Base-by-base conservation (phyloP, 2,329 filamentous ascomycete genomes). In the Lecanoromycetidae sp. region DNA sequence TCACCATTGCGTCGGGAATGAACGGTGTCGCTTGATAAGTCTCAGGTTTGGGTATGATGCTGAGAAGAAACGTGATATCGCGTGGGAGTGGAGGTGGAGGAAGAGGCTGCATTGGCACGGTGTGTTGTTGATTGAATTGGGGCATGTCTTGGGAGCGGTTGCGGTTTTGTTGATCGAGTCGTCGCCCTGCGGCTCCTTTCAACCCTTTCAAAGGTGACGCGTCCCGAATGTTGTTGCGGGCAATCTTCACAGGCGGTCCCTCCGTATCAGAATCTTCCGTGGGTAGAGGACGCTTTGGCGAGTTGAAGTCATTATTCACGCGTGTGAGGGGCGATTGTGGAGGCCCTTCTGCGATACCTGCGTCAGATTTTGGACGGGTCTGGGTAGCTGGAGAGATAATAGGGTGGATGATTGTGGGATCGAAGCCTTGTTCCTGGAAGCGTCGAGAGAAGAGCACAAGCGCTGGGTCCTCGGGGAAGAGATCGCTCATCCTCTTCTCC, bases 401-500 rank as follows among this genome's bases (percentile, higher is more conserved):
- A 34, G 87, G 81, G 20, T 82, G 82, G n/a, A 85, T 78, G 8
- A 75, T 73, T 20, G 87, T 82, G 2, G 87, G 87, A 60, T 95
- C 84, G 58, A 95, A 96, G 17, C 72, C 77, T 15, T 79, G 72
- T 1, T 75, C 73, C 4, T 81, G 76, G 63, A 84, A 94, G 27
- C 90, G 82, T 50, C 82, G 77, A 9, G 79, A 74, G 62, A 95
- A 96, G 51, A 79, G 78, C 12, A 73, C 68, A 32, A 94, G 72
- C 47, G 77, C 80, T 3, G 87, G 82, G 57, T 95, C 90, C 49
- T 88, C 80, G 0, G 88, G 88, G 63, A 87, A 98, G n/a, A 95
- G 73, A 59, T 94, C 87, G 19, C 77, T 76, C 87, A 98, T 96
- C 38, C 91, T 80, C 57, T 82, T 82, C 64, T 98, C 93, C 13